Conservation (phyloP, 768 basidiomycete genomes). For the Leccinum aurantiacum region DNA sequence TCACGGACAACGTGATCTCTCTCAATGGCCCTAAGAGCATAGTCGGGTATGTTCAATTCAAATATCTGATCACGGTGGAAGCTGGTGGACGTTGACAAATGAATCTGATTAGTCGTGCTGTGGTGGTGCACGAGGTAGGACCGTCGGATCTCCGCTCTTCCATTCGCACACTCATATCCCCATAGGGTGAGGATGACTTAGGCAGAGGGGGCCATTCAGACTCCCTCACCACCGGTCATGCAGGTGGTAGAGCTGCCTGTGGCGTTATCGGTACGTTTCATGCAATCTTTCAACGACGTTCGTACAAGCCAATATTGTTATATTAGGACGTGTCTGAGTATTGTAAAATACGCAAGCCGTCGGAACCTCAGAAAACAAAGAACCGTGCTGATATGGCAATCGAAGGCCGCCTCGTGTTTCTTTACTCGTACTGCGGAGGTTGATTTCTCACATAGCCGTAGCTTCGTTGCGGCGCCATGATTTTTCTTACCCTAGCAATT, state of each 20-base stretch:
- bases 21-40: conserved; percentile 69
- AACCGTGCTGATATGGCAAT: conserved; percentile 2
- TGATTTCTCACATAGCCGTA: not conserved
- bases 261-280: conserved; percentile 65
- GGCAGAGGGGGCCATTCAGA: conserved; percentile 69
- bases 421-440: conserved; percentile 12
- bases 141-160: not conserved
- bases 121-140: conserved; percentile 71
- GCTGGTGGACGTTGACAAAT: conserved; percentile 8
- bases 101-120: conserved; percentile 49
- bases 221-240: conserved; percentile 76
- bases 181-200: conserved; percentile 73
- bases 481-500: not conserved
- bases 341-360: not conserved
- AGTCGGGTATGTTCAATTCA: conserved; percentile 52
- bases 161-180: conserved; percentile 10
- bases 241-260: conserved; percentile 75
- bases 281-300: conserved; percentile 2
- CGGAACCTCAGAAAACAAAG: not conserved
- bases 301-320: not conserved
- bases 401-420: conserved; percentile 10
- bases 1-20: conserved; percentile 61
- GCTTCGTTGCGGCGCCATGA: not conserved
- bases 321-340: conserved; percentile 23
- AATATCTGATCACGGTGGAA: not conserved